Evolutionary conservation across 371 early-diverging fungal genomes (phyloP).

Genomic region (Dinochytrium kinnereticum): DNA sequence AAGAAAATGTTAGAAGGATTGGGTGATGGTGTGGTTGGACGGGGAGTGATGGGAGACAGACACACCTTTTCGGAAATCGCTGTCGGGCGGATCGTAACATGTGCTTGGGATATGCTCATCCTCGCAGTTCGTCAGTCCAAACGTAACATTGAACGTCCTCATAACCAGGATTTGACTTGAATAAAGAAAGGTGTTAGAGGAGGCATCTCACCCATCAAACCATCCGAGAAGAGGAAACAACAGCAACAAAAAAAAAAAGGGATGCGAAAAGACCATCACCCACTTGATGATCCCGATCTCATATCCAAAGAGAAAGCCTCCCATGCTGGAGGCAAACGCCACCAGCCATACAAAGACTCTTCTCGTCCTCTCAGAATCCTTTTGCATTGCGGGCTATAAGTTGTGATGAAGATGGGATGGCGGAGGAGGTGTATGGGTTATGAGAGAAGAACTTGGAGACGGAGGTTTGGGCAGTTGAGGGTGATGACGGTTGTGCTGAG

Average conservation of each 20-base stretch:
- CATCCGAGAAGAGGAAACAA: too few relatives aligned
- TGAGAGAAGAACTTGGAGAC: too few relatives aligned
- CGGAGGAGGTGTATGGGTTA: too few relatives aligned
- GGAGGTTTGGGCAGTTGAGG: too few relatives aligned
- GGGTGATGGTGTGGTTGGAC: too few relatives aligned
- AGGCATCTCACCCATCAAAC: too few relatives aligned
- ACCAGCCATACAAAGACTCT: slow-evolving; percentile 25
- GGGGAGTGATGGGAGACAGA: too few relatives aligned
- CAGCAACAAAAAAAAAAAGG: background rate
- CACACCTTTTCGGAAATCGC: slow-evolving; percentile 8
- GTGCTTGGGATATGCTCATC: background rate
- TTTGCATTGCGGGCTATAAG: too few relatives aligned
- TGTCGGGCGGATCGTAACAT: background rate
- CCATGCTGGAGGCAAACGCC: slow-evolving; percentile 49
- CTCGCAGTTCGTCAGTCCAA: background rate
- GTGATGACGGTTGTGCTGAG: too few relatives aligned
- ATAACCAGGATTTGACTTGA: slow-evolving; percentile 26
- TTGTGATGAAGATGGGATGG: too few relatives aligned
- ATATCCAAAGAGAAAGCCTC: slow-evolving; percentile 55
- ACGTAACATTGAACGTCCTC: slow-evolving; percentile 2
- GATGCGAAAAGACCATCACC: slow-evolving; percentile 30
- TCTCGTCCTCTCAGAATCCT: too few relatives aligned
- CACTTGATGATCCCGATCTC: slow-evolving; percentile 54
- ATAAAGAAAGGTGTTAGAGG: too few relatives aligned
- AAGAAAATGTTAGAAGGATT: background rate